Base-by-base conservation (phyloP, 305 asterid genomes). In the Fraxinus sp. region DNA sequence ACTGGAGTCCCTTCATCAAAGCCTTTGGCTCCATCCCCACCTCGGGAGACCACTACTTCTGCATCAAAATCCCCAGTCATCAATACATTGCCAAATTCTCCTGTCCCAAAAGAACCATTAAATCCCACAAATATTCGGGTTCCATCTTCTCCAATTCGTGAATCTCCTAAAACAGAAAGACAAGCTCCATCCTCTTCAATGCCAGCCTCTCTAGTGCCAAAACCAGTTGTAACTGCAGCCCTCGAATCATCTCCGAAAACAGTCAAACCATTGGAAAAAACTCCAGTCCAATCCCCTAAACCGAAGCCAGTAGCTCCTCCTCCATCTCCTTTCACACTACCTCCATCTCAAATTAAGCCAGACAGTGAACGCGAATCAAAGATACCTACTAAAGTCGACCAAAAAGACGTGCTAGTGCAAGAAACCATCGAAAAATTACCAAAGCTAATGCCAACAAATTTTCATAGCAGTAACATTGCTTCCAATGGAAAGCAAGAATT, bases 281-380 rank as follows among this genome's bases (percentile, higher is more conserved):
- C 82, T 4, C 86, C 92, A 33, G 75, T 88, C 35, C 88, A 86
- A 43, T 83, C 92, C 13, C 88, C 91, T 1, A 73, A 80, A 76
- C 30, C 24, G 3, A 91, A 84, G 78, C 72, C 89, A 5, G 46
- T 73, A 26, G 84, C 90, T 75, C 91, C 49, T 79, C 90, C 91
- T 22, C 96, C 96, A 4, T 88, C 97, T 16, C 95, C 95, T 6
- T 79, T 91, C 2, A 80, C 85, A 30, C 84, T 92, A 16, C 97
- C 95, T 22, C 92, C 96, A 0, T 84, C 93, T 7, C 89, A 86
- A 35, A 83, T 81, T 2, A 78, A 83, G 24, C 80, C 88, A 5
- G 88, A 11, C 39, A 68, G 37, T 3, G 78, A 79, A n/a, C 80
- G 77, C 9, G 86, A 87, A 78, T 82, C 88, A 1, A 80, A 36